A percentile compares a stretch with the other conserved stretches of the same genome.
These are phyloP conservation scores for Malassezia japonica DNA, from an alignment of 1,284 basidiomycete genomes.

Conservation along the genomic window DNA sequence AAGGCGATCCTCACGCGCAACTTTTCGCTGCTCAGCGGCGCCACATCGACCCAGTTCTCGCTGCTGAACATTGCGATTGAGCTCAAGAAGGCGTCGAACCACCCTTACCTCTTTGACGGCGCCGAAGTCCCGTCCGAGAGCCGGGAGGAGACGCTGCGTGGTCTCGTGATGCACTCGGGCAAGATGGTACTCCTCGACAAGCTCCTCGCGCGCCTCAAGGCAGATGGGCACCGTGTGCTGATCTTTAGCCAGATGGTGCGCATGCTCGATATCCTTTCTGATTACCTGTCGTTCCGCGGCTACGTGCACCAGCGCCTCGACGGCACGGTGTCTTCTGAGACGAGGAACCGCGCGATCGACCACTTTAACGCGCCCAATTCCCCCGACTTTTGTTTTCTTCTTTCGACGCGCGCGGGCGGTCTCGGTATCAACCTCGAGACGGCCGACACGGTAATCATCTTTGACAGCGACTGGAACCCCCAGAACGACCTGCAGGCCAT, in stretches of 20 bases:
- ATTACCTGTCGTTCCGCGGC: constrained; percentile 82
- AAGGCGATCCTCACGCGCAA: constrained; percentile 98
- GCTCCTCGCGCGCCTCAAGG: constrained; percentile 50
- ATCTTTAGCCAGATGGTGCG: constrained; percentile 90
- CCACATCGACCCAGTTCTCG: constrained; percentile 69
- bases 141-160: constrained; percentile 60
- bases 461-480: constrained; percentile 79
- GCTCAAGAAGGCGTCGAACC: constrained; percentile 57
- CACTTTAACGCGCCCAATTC: constrained; percentile 65
- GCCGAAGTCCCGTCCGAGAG: constrained; percentile 70
- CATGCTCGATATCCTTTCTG: constrained; percentile 94
- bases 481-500: constrained; percentile 98
- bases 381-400: constrained; percentile 56
- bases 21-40: constrained; percentile 77
- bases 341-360: constrained; percentile 72
- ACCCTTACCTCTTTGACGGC: constrained; percentile 95
- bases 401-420: constrained; percentile 45
- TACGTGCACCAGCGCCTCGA: constrained; percentile 76
- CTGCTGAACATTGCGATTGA: constrained; percentile 53
- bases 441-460: constrained; percentile 97
- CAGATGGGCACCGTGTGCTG: constrained; percentile 51
- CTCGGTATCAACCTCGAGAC: constrained; percentile 57
- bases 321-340: constrained; percentile 63
- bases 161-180: constrained; percentile 51
- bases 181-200: constrained; percentile 53